Conservation (phyloP, 805 yeast genomes). For the Allodekkera sacchari region DNA sequence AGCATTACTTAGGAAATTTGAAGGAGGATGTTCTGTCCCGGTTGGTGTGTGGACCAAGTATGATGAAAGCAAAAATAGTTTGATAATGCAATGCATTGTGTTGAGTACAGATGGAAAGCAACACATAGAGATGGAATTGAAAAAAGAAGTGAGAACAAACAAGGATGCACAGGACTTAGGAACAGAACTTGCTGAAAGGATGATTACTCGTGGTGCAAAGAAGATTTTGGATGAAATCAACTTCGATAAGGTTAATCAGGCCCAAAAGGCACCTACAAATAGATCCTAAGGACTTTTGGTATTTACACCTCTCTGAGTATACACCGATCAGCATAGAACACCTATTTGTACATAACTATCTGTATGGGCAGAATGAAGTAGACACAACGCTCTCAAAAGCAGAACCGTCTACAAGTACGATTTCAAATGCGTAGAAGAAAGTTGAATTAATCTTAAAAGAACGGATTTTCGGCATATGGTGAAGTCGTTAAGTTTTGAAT, state of each 20-base stretch:
- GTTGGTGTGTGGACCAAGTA: conserved; percentile 73
- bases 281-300: no score
- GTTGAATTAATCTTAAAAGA: no score
- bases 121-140: conserved; percentile 50
- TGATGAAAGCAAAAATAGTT: conserved; percentile 31
- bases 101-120: conserved; percentile 77
- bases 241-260: conserved; percentile 49
- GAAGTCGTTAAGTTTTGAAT: background rate
- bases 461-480: no score
- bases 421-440: no score
- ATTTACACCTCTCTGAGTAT: no score
- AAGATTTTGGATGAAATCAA: conserved; percentile 73
- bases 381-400: no score
- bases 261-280: conserved; percentile 28
- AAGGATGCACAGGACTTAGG: conserved; percentile 71
- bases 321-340: no score
- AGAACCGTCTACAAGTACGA: no score
- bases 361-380: no score
- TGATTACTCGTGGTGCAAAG: conserved; percentile 75
- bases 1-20: conserved; percentile 74
- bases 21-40: conserved; percentile 98
- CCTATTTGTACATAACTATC: conserved; percentile 1
- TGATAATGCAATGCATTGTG: conserved; percentile 62
- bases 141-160: conserved; percentile 26
- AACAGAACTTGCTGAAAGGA: conserved; percentile 50